Percentiles rank a stretch among this genome's conserved stretches.
Evolutionary conservation across 768 basidiomycete species (phyloP).

Genomic region (Collybia sordida): DNA sequence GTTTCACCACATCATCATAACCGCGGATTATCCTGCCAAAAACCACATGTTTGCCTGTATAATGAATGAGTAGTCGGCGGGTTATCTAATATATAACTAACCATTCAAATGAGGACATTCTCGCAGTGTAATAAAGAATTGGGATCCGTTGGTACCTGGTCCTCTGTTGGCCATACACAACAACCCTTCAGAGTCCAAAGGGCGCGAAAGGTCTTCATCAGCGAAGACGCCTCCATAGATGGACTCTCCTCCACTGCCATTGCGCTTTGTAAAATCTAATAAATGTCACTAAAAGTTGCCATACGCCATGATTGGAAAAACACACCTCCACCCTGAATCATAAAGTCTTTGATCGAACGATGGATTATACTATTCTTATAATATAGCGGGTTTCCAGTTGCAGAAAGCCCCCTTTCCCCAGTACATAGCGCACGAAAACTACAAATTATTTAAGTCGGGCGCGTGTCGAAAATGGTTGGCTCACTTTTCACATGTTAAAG

Average conservation of each 20-base stretch:
- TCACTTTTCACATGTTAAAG: slow-evolving; percentile 82
- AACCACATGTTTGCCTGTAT: slow-evolving; percentile 49
- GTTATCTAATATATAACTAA: slow-evolving; percentile 26
- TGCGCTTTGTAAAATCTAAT: slow-evolving; percentile 74
- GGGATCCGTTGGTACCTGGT: slow-evolving; percentile 81
- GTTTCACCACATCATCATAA: slow-evolving; percentile 52
- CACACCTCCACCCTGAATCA: slow-evolving; percentile 80
- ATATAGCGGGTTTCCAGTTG: slow-evolving; percentile 68
- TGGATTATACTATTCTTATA: slow-evolving; percentile 83
- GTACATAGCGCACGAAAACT: slow-evolving; percentile 89
- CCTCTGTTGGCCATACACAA: slow-evolving; percentile 92
- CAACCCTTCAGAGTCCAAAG: slow-evolving; percentile 69
- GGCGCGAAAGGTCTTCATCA: slow-evolving; percentile 71
- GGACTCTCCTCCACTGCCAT: slow-evolving; percentile 79
- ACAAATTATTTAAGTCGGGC: slow-evolving; percentile 5
- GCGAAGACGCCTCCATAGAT: slow-evolving; percentile 76
- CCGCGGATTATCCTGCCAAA: slow-evolving; percentile 60
- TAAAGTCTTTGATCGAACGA: slow-evolving; percentile 75
- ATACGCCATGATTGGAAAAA: slow-evolving; percentile 1
- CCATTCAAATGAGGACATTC: slow-evolving; percentile 76
- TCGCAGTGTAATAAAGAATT: slow-evolving; percentile 85
- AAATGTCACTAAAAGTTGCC: neutral
- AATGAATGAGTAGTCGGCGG: neutral
- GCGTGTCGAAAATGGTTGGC: slow-evolving; percentile 9
- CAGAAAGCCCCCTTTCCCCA: slow-evolving; percentile 77